phyloP scores from a whole-genome alignment of 768 basidiomycete species.

The Pulveroboletus sp. region DNA sequence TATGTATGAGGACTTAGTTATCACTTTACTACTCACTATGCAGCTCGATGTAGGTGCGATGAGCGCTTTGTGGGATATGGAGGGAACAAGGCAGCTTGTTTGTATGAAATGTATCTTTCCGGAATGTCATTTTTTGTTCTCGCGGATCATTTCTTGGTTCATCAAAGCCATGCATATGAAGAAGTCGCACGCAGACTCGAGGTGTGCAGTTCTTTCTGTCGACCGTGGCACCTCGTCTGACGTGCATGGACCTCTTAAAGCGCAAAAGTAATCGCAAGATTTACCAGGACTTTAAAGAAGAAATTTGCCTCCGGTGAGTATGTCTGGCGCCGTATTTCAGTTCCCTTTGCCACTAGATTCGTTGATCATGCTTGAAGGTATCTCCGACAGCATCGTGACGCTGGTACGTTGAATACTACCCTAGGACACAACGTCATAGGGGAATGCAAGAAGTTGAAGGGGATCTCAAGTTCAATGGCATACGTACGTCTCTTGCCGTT shows the following conservation, averaged over 20 bases:
- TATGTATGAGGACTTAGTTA: conserved; percentile 26
- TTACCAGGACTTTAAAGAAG: conserved; percentile 75
- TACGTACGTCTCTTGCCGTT: conserved; percentile 11
- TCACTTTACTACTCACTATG: background rate
- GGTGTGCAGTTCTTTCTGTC: conserved; percentile 34
- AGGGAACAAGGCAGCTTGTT: conserved; percentile 88
- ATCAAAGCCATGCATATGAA: conserved; percentile 81
- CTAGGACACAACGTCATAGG: conserved; percentile 49
- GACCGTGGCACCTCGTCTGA: background rate
- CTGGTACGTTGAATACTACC: conserved; percentile 46
- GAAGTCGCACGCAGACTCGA: conserved; percentile 68
- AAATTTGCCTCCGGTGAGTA: conserved; percentile 59
- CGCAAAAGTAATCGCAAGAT: conserved; percentile 72
- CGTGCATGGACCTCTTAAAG: conserved; percentile 31
- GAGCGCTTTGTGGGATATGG: conserved; percentile 90
- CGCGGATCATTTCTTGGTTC: conserved; percentile 82
- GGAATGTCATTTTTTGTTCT: conserved; percentile 82
- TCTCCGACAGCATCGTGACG: conserved; percentile 52
- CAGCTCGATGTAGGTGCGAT: conserved; percentile 61
- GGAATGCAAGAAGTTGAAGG: conserved; percentile 64
- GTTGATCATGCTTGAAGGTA: conserved; percentile 40
- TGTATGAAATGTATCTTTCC: conserved; percentile 86
- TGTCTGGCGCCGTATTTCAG: background rate
- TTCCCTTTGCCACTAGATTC: background rate
- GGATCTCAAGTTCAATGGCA: conserved; percentile 33